Evolutionary conservation across 306 rosid genomes (phyloP), one percentile per base, ranked within the genome.

Genomic region (Corylus heterophylla): DNA sequence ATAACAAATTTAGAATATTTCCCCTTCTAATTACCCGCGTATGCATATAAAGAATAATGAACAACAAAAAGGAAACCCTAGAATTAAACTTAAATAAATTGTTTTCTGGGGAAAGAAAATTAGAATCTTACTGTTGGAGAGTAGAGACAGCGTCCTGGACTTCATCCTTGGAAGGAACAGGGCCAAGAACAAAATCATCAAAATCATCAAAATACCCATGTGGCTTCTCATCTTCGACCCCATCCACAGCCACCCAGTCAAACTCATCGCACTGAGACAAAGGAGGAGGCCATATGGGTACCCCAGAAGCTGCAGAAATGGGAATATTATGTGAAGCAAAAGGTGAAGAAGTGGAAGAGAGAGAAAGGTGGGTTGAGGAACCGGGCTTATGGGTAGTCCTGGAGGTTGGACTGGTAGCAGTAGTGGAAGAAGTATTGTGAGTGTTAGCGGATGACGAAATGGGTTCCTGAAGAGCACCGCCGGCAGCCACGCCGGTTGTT

Each of bases 91-190:
- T 11, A 25, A 59, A 20, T 22, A 6, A 49, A 10, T 49, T 49
- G 12, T 49, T 49, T 49, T 49, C 52, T 10, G 52, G 52, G 14
- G 14, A 49, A 49, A 13, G 13, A 66, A n/a, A 14, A 49, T 42
- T 47, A 61, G 12, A 73, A 42, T 64, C 78, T 67, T 68, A 88
- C 92, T 71, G 86, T 79, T 84, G 88, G 73, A 88, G 81, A 47
- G 89, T 80, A 76, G 89, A 83, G 68, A 88, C 83, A 54, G 89
- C 85, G 73, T 35, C 51, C 52, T 81, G 89, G 76, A 88, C 92
- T 76, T 88, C 92, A 22, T 81, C 85, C 54, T 64, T 52, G 52
- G 92, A 83, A 69, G 92, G 92, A 81, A 79, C 89, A 66, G 88
- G 68, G 11, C 86, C 88, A 37, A 71, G 76, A 9, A 66, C 69